Conservation (phyloP, 768 basidiomycete genomes). For the Gymnopilus junonius region DNA sequence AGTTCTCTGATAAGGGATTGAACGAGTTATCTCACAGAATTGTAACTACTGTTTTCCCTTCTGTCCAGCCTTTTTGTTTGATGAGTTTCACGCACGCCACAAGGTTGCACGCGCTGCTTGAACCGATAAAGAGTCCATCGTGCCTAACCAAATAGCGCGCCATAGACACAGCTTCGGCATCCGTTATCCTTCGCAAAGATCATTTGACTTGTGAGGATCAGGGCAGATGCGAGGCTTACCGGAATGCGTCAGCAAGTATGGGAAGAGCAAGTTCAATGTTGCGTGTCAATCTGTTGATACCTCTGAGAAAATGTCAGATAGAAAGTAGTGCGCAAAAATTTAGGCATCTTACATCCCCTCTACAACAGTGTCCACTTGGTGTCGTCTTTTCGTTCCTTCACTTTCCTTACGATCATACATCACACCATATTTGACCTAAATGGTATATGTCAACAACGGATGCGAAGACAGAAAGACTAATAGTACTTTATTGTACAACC, state of each 20-base stretch:
- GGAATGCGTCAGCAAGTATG: slow-evolving; percentile 87
- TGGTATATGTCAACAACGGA: neutral
- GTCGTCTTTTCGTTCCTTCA: slow-evolving; percentile 90
- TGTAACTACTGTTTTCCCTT: slow-evolving; percentile 79
- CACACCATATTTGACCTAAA: slow-evolving; percentile 84
- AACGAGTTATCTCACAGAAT: slow-evolving; percentile 63
- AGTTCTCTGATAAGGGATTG: neutral
- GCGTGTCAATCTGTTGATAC: slow-evolving; percentile 90
- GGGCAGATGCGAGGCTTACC: slow-evolving; percentile 45
- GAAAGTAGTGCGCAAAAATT: neutral
- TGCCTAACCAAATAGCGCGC: slow-evolving; percentile 88
- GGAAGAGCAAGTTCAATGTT: slow-evolving; percentile 88
- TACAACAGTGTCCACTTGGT: slow-evolving; percentile 97
- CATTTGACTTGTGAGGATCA: neutral
- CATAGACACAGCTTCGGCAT: slow-evolving; percentile 95
- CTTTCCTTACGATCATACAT: slow-evolving; percentile 94
- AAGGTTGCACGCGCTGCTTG: slow-evolving; percentile 95
- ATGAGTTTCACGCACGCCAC: slow-evolving; percentile 88
- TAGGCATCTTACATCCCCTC: slow-evolving; percentile 71
- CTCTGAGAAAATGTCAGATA: slow-evolving; percentile 47
- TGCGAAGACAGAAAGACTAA: neutral
- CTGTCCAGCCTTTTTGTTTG: slow-evolving; percentile 68
- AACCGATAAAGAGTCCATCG: slow-evolving; percentile 95
- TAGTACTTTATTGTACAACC: slow-evolving; percentile 88
- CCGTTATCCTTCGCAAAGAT: slow-evolving; percentile 67